Evolutionary conservation across 164 flowering plant genomes (phyloP).

Genomic region (Chloranthus sessilifolius): DNA sequence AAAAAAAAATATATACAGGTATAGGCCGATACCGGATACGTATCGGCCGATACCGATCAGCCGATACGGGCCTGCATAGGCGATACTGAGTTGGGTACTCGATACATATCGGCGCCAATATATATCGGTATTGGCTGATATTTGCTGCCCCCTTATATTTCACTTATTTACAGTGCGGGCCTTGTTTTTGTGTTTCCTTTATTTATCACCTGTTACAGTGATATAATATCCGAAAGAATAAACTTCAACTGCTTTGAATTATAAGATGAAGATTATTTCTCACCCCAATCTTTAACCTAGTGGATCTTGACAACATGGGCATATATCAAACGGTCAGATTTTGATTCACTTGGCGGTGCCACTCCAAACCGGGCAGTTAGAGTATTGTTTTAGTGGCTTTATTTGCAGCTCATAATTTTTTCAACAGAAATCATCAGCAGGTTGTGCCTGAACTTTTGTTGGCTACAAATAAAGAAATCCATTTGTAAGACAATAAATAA

Average conservation of each 20-base stretch:
- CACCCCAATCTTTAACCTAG: neutral
- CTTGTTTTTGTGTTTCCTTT: neutral
- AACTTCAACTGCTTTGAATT: neutral
- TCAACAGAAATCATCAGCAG: too few relatives aligned
- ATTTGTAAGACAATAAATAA: too few relatives aligned
- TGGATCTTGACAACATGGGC: neutral
- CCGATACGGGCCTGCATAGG: neutral
- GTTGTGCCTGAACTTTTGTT: too few relatives aligned
- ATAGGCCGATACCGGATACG: neutral
- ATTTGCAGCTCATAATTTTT: too few relatives aligned
- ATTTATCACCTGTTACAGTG: too few relatives aligned
- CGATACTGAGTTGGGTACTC: neutral
- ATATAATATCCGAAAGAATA: neutral
- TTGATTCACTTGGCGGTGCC: neutral
- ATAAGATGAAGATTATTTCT: neutral
- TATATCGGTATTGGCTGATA: neutral
- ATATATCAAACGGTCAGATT: neutral
- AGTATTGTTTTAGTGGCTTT: too few relatives aligned
- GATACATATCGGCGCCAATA: neutral
- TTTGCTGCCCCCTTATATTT: too few relatives aligned
- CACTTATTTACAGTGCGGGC: neutral
- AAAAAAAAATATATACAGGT: neutral
- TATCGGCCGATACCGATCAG: neutral
- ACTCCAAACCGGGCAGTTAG: neutral
- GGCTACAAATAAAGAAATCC: too few relatives aligned